Percentiles rank a stretch among this genome's conserved stretches.
These are phyloP conservation scores for Biscogniauxia mediterranea DNA, from an alignment of 2,329 filamentous ascomycete genomes.

Conservation along the genomic window DNA sequence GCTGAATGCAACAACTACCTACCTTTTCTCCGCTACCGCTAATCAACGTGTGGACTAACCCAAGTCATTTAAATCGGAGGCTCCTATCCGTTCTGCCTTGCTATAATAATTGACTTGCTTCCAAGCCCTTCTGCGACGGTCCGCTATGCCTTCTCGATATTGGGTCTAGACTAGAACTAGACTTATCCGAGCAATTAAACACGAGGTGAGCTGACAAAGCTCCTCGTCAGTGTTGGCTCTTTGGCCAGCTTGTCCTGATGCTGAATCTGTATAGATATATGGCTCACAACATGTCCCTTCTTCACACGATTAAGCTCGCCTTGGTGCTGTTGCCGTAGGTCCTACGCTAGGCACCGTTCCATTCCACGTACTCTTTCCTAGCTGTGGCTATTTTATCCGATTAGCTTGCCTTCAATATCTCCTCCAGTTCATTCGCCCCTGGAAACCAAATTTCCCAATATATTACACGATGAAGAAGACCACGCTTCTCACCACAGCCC, in stretches of 20 bases:
- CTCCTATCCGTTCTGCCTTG: slow-evolving; percentile 19
- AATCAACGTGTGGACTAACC: slow-evolving; percentile 15
- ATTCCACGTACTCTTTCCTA: no score
- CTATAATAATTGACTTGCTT: slow-evolving; percentile 7
- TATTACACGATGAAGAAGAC: slow-evolving; percentile 24
- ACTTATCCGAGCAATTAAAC: slow-evolving; percentile 15
- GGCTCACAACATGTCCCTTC: not conserved
- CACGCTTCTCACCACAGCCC: slow-evolving; percentile 14
- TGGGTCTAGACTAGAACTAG: slow-evolving; percentile 20
- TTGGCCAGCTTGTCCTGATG: not conserved
- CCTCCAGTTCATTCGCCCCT: no score
- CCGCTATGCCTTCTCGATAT: slow-evolving; percentile 25
- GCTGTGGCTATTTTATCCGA: no score
- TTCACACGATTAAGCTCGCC: not conserved
- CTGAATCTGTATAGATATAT: not conserved
- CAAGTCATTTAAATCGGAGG: slow-evolving; percentile 14
- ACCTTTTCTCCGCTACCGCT: slow-evolving; percentile 3
- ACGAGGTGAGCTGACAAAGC: not conserved
- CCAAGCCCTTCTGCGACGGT: slow-evolving; percentile 14
- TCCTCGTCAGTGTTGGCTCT: not conserved
- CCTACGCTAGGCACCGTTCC: no score
- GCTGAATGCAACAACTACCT: slow-evolving; percentile 22
- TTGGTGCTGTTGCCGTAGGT: not conserved
- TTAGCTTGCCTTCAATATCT: no score
- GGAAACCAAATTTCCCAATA: not conserved